Conservation (phyloP, 2,329 filamentous ascomycete species). For the Exophiala oligosperma region DNA sequence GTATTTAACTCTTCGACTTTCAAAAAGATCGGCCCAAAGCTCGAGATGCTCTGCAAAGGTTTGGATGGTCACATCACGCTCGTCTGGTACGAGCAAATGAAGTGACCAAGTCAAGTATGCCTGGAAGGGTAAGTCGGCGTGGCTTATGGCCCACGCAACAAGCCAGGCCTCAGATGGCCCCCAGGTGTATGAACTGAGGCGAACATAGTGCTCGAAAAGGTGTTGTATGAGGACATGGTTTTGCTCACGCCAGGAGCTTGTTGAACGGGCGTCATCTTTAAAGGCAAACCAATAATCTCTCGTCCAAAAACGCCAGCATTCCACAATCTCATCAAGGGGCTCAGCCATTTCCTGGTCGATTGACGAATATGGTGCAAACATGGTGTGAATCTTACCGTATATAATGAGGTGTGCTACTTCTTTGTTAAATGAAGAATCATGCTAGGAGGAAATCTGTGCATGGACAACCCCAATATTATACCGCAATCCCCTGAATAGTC, state of each 20-base stretch:
- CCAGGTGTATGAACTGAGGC: neutral
- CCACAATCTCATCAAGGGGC: neutral
- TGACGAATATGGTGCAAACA: neutral
- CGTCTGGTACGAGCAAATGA: neutral
- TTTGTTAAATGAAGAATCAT: neutral
- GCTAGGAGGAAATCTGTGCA: neutral
- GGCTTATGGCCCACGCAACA: conserved; percentile 13
- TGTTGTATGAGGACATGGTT: neutral
- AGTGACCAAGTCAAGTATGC: conserved; percentile 16
- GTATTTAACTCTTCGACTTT: neutral
- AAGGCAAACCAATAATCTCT: neutral
- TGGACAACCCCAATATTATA: neutral
- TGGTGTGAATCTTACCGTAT: neutral
- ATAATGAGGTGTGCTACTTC: neutral
- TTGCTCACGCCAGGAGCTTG: neutral
- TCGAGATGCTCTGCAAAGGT: conserved; percentile 11
- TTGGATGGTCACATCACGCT: conserved; percentile 14
- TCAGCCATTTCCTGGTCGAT: neutral
- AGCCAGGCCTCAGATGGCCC: conserved; percentile 8
- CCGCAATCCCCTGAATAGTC: too few species aligned
- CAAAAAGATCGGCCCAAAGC: conserved; percentile 14
- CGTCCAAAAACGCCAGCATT: neutral
- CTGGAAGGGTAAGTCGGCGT: conserved; percentile 3
- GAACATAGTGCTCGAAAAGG: conserved; percentile 5
- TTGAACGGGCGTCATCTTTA: neutral